Conservation (phyloP, 2,329 filamentous ascomycete genomes). For the Fusarium sp. region DNA sequence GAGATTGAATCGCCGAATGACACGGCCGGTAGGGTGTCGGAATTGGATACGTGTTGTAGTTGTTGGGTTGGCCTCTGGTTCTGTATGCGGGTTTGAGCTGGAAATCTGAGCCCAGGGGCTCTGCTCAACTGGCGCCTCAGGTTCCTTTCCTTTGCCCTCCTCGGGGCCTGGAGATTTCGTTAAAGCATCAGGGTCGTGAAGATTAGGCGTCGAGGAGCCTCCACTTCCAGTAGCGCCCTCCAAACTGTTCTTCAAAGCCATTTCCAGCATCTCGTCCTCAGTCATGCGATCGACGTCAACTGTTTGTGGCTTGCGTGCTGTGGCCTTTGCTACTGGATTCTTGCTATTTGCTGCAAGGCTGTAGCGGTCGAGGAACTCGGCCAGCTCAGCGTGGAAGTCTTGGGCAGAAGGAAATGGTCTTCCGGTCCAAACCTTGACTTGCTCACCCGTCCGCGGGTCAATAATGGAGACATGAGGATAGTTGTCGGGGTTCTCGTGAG, state of each 20-base stretch:
- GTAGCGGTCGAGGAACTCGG: slow-evolving; percentile 97
- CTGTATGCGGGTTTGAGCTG: slow-evolving; percentile 77
- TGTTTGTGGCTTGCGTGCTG: slow-evolving; percentile 73
- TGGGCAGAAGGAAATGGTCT: slow-evolving; percentile 78
- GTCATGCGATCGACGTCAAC: slow-evolving; percentile 90
- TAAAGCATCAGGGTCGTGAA: slow-evolving; percentile 87
- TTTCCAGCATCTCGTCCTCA: slow-evolving; percentile 96
- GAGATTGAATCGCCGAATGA: slow-evolving; percentile 87
- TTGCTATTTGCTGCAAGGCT: slow-evolving; percentile 89
- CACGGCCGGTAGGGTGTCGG: slow-evolving; percentile 83
- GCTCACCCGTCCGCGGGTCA: slow-evolving; percentile 94
- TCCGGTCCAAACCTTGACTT: slow-evolving; percentile 96
- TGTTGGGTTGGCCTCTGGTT: slow-evolving; percentile 78
- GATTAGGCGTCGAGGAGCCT: slow-evolving; percentile 62
- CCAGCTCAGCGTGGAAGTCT: slow-evolving; percentile 91
- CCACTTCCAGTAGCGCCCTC: slow-evolving; percentile 60
- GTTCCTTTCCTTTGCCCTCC: slow-evolving; percentile 67
- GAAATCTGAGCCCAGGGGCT: slow-evolving; percentile 78
- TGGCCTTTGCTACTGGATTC: slow-evolving; percentile 84
- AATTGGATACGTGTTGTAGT: slow-evolving; percentile 93
- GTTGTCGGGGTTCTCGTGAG: slow-evolving; percentile 84
- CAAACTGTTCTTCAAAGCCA: slow-evolving; percentile 91
- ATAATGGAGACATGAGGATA: slow-evolving; percentile 97
- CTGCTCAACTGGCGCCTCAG: slow-evolving; percentile 53
- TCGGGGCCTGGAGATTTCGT: slow-evolving; percentile 73